Evolutionary conservation across 2,329 filamentous ascomycete genomes (phyloP).

Genomic region (Colletotrichum orbiculare): DNA sequence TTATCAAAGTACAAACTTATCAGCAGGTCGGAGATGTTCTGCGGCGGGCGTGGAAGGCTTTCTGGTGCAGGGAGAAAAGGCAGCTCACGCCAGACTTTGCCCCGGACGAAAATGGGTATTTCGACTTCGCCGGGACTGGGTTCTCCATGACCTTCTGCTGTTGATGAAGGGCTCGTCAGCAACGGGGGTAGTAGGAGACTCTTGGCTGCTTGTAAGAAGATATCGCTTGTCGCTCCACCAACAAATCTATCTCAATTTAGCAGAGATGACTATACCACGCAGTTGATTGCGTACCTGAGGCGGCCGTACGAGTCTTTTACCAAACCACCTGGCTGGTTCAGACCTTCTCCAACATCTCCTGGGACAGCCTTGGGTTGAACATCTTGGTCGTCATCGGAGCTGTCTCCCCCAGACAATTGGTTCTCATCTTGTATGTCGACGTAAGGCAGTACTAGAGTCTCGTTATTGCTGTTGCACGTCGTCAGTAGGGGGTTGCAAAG

Average conservation of each 20-base stretch:
- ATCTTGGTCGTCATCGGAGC: background rate
- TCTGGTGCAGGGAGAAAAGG: conserved; percentile 43
- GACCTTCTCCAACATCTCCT: background rate
- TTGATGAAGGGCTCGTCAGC: conserved; percentile 2
- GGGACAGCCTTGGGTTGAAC: too few species aligned
- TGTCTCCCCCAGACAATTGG: conserved; percentile 2
- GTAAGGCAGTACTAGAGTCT: background rate
- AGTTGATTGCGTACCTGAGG: conserved; percentile 36
- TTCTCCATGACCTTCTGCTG: background rate
- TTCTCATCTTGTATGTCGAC: too few species aligned
- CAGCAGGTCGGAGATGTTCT: conserved; percentile 43
- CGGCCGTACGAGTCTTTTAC: conserved; percentile 44
- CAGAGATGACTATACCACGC: background rate
- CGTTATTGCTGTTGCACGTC: too few species aligned
- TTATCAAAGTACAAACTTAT: conserved; percentile 44
- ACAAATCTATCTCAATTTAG: conserved; percentile 36
- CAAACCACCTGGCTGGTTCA: conserved; percentile 35
- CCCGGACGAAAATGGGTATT: conserved; percentile 43
- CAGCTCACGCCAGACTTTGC: conserved; percentile 41
- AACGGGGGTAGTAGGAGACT: conserved; percentile 36
- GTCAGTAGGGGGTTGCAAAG: too few species aligned
- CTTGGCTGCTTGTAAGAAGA: conserved; percentile 43
- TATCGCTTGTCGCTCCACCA: conserved; percentile 42
- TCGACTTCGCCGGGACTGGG: conserved; percentile 36
- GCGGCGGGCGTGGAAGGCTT: conserved; percentile 41